Base-by-base conservation (phyloP, 2,329 filamentous ascomycete species). In the Cercospora sojina region DNA sequence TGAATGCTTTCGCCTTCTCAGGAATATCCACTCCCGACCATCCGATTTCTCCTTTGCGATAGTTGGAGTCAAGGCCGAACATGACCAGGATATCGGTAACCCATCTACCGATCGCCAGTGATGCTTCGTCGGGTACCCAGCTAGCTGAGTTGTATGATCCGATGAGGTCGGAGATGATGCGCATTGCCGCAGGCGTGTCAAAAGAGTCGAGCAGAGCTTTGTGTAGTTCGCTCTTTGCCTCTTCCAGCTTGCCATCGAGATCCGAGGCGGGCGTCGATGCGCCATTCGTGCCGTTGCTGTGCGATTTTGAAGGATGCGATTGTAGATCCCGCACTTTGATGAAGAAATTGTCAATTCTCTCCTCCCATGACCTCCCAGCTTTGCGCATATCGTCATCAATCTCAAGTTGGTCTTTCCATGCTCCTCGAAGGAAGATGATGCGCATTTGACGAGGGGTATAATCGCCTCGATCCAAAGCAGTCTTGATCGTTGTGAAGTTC, bases 401-500 rank as follows among this genome's bases (percentile, higher is more conserved):
- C 76, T 97, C 94, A 32, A 97, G 89, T 1, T 92, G 91, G 59
- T 97, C 91, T 72, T 92, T 91, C 93, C 94, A 98, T 58, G 87
- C 88, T 53, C 93, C 92, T 72, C 96, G 86, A 55, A 98, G 79
- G 80, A 97, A 97, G 16, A 95, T 90, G 62, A 96, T 90, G 55
- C 94, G 87, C 81, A 97, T 85, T 64, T 88, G 88, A 67, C 94
- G 85, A 0, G 93, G 84, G 0, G 91, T 95, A 83, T 92, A 97
- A 58, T 88, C 85, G 41, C 86, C 85, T 35, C 83, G 81, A 3
- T 82, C 80, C 7, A 98, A 81, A 0, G 93, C 93, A 77, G 96
- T 91, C 31, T 92, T 86, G 69, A 98, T 96, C 0, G 94, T 97
- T 47, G 92, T 92, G 79, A 97, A 97, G 78, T 97, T 98, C 82